These are phyloP conservation scores for Trypanosoma cruzi DNA, from an alignment of 208 protist genomes.

Conservation along the genomic window DNA sequence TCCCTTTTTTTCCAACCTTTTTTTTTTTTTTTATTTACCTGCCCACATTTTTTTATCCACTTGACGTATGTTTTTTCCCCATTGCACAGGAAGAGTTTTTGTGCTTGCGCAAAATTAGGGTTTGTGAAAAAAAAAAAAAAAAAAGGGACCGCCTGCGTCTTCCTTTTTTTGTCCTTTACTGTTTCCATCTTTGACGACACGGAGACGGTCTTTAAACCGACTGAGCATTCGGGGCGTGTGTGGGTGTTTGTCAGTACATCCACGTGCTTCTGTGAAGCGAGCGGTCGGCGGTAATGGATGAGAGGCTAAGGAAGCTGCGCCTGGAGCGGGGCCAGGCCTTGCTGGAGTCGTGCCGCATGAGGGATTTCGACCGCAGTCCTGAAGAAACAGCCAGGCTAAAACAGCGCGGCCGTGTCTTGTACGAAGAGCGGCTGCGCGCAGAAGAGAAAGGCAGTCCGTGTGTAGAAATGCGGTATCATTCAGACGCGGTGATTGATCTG, in stretches of 20 bases:
- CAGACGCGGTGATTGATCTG: too few relatives aligned
- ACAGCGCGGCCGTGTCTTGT: constrained; percentile 25
- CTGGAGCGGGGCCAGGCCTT: constrained; percentile 47
- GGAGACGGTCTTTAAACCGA: too few relatives aligned
- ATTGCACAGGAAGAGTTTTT: background rate
- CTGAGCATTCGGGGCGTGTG: too few relatives aligned
- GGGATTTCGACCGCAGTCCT: constrained; percentile 22
- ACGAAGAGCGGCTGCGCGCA: constrained; percentile 24
- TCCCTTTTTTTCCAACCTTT: constrained; percentile 8
- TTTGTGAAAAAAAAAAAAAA: background rate
- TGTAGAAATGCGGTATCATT: background rate
- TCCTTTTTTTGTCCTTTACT: constrained; percentile 21
- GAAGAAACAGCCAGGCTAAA: constrained; percentile 38
- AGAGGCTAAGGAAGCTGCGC: constrained; percentile 4
- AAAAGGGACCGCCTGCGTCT: background rate
- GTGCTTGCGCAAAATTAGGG: background rate
- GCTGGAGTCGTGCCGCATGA: constrained; percentile 30
- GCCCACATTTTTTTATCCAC: background rate
- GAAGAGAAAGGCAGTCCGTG: constrained; percentile 2
- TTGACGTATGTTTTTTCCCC: background rate
- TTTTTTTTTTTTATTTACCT: constrained; percentile 24
- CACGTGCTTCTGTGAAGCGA: background rate
- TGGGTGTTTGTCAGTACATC: constrained; percentile 5
- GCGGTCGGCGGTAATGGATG: too few relatives aligned
- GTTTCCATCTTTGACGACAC: too few relatives aligned